Evolutionary conservation across 139 green algal species (phyloP), one percentile per base, ranked within the genome.

Genomic region (Chlamydomonas eustigma): DNA sequence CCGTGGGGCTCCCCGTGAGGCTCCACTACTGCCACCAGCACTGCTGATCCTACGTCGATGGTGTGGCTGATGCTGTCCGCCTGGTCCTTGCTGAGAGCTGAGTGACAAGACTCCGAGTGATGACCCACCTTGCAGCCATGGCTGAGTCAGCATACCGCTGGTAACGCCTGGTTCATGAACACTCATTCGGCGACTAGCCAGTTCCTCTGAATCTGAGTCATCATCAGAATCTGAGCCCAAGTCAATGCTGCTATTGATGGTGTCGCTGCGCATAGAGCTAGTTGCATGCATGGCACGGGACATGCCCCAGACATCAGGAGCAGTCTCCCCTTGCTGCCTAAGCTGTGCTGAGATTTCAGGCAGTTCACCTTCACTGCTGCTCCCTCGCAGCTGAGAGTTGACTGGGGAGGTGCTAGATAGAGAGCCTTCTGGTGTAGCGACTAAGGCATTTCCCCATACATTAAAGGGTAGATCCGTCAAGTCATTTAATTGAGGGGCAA

Each of bases 221-320:
- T 58, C 44, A 18, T 58, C 44, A 58, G 44, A 58, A 18, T 58
- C 18, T 12, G 44, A 58, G 12, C 12, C 18, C 44, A 58, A 28
- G 44, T 58, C 44, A 12, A 58, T 58, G 44, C 44, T 58, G 44
- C 44, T 58, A 18, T 58, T 58, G 44, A 58, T 58, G 44, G 44
- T 58, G 44, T 58, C 44, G 44, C 44, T 58, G 12, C 12, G 44
- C 44, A 58, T 58, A 18, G 44, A 58, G 44, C 44, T 18, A 12
- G 44, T 58, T 12, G 12, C 18, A 18, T 18, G 44, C 44, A 58
- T 12, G 44, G 12, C 44, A 12, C 44, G 12, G 44, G 12, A 28
- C 12, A 58, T 58, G 44, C 44, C 44, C 44, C 44, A 58, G 44
- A 18, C 44, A 28, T 12, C 44, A 58, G 12, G 18, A 18, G 44